These are phyloP conservation scores for Thymus quinquecostatus DNA, from an alignment of 257 asterid species.

Conservation along the genomic window DNA sequence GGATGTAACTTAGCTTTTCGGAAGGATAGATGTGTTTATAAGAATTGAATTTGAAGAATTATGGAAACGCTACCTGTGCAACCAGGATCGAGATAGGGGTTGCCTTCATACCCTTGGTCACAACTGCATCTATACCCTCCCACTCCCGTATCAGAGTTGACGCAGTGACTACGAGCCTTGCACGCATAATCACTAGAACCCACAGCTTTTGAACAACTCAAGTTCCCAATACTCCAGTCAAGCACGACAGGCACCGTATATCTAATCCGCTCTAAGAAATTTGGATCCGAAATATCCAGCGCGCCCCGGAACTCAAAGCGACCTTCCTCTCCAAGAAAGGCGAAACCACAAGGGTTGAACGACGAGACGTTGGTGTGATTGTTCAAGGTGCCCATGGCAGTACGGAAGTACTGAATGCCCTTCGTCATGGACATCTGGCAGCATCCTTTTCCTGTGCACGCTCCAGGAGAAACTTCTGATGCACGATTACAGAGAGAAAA, in stretches of 20 bases:
- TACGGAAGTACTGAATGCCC: constrained; percentile 34
- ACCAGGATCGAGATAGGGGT: constrained; percentile 66
- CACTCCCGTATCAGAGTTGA: constrained; percentile 40
- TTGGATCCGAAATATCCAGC: constrained; percentile 50
- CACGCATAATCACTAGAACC: constrained; percentile 44
- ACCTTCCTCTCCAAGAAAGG: constrained; percentile 62
- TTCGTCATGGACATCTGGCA: constrained; percentile 64
- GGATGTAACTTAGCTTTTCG: too few species aligned
- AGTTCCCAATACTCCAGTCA: constrained; percentile 71
- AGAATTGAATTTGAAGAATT: too few species aligned
- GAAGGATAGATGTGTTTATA: too few species aligned
- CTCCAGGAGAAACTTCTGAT: constrained; percentile 43
- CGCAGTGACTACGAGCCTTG: constrained; percentile 49
- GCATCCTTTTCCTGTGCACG: constrained; percentile 69
- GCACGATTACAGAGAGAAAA: constrained; percentile 13
- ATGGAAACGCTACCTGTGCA: constrained; percentile 45
- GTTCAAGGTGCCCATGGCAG: constrained; percentile 4
- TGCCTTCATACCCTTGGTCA: constrained; percentile 54
- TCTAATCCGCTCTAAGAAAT: constrained; percentile 31
- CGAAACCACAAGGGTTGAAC: constrained; percentile 58
- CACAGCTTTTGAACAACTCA: constrained; percentile 41
- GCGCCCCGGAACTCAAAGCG: constrained; percentile 51
- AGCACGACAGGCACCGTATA: constrained; percentile 50
- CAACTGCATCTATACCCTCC: constrained; percentile 61
- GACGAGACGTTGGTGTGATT: constrained; percentile 53